Base-by-base conservation (phyloP, 2,329 filamentous ascomycete genomes). In the Penicillium glabrum region DNA sequence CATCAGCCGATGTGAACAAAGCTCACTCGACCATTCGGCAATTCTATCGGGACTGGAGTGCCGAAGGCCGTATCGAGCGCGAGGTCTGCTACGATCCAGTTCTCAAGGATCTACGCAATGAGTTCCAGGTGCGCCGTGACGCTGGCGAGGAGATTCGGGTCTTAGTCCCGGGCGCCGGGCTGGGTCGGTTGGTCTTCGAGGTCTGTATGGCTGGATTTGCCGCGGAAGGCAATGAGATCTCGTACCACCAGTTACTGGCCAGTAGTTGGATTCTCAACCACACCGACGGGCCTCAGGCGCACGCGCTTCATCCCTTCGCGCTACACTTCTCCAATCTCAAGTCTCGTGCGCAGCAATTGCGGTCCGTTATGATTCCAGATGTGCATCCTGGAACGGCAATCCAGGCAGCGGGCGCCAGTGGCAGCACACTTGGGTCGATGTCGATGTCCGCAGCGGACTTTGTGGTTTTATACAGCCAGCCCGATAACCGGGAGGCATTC, bases 361-460 rank as follows among this genome's bases (percentile, higher is more conserved):
- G 83, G 53, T 81, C 83, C 19, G 89, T 93, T 59, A 73, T 79
- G 48, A 81, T 99, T 5, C 95, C 95, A 0, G 95, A 99, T 70
- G 78, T 96, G 1, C 88, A 93, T 70, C 89, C 89, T 0, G 85
- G 80, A 3, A 79, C 80, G 2, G 76, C 79, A 0, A 78, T 93
- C 48, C 70, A 76, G 27, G 68, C 74, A 23, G 69, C 70, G 8
- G n/a, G 19, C 11, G 9, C 39, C 4, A 41, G 48, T 50, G 24
- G 46, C 53, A 16, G 63, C 55, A 64, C 56, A 2, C 74, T 76
- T 73, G 26, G 90, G 90, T 35, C 86, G 33, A 96, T 99, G 91
- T 87, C 86, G 69, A 98, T 99, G 93, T 88, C 89, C 23, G 90
- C 93, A 0, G 92, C 91, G 3, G 95, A 99, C 72, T 99, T 99